Percentiles rank a stretch among this genome's conserved stretches.
phyloP scores from a whole-genome alignment of 148 eudicot species.

The Rhododendron ovatum region DNA sequence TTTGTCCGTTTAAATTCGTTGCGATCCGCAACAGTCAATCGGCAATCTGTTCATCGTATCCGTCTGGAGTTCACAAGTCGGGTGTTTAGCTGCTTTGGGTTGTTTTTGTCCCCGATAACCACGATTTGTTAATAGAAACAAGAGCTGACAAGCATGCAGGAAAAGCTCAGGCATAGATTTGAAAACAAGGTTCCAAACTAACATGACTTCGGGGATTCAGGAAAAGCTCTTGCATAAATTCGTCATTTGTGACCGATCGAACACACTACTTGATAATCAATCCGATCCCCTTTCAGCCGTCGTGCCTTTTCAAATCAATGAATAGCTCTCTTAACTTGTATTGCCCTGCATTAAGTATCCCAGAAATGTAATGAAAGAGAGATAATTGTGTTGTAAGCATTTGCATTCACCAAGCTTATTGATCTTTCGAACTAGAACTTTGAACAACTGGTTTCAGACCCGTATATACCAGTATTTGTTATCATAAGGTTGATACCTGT shows the following conservation, averaged over 20 bases:
- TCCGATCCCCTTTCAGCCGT: too few species aligned
- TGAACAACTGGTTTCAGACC: background rate
- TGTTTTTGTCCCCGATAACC: background rate
- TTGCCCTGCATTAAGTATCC: background rate
- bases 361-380: background rate
- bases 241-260: too few species aligned
- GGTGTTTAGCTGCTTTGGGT: background rate
- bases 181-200: too few species aligned
- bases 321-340: background rate
- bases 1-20: constrained; percentile 21
- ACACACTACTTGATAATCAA: too few species aligned
- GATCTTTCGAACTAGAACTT: background rate
- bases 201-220: too few species aligned
- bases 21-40: constrained; percentile 20
- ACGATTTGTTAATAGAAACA: background rate
- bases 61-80: background rate
- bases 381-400: background rate
- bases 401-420: background rate
- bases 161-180: too few species aligned
- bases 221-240: too few species aligned
- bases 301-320: too few species aligned
- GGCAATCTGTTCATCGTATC: constrained; percentile 12
- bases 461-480: too few species aligned
- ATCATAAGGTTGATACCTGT: too few species aligned
- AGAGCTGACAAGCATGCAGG: too few species aligned